Conservation (phyloP, 306 rosid genomes). For the Alnus glutinosa region DNA sequence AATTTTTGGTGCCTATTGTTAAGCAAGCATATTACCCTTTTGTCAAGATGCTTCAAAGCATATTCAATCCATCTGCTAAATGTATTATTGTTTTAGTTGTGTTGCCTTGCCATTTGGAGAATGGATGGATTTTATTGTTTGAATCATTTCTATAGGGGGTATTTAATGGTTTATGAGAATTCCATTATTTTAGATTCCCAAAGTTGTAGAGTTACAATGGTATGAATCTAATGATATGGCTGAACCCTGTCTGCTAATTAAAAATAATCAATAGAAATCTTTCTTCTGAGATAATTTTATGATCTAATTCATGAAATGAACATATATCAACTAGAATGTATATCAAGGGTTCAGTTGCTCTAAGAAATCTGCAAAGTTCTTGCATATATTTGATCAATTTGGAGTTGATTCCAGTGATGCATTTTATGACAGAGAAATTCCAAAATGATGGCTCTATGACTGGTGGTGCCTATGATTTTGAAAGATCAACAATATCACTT, state of each 20-base stretch:
- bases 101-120: neutral
- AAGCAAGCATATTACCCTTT: neutral
- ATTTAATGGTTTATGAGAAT: neutral
- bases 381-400: neutral
- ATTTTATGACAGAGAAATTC: slow-evolving; percentile 39
- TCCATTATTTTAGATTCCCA: neutral
- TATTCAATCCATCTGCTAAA: neutral
- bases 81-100: neutral
- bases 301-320: neutral
- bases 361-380: neutral
- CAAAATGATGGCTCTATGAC: slow-evolving; percentile 43
- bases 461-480: slow-evolving; percentile 75
- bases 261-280: neutral
- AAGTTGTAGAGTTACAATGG: neutral
- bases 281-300: neutral
- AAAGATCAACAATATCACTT: slow-evolving; percentile 57
- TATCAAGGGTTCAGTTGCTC: neutral
- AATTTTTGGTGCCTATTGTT: neutral
- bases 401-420: slow-evolving; percentile 7
- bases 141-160: neutral
- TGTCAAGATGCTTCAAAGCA: no score
- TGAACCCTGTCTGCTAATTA: neutral
- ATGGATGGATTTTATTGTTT: neutral
- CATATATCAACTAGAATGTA: neutral
- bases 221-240: slow-evolving; percentile 6